Base-by-base conservation (phyloP, 2,329 filamentous ascomycete species). In the Clathrospora elynae region DNA sequence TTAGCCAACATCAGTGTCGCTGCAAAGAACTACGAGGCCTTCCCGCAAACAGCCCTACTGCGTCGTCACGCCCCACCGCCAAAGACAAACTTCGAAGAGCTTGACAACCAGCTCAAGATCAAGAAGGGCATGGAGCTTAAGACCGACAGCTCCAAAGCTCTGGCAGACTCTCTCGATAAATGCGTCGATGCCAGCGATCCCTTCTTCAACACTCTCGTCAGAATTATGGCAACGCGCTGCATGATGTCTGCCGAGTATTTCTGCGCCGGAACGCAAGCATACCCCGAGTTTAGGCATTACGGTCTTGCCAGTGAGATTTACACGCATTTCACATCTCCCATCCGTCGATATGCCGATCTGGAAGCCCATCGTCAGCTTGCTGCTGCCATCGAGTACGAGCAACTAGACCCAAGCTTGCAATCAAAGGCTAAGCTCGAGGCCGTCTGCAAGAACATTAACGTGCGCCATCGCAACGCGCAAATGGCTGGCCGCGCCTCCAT, bases 221-320 rank as follows among this genome's bases (percentile, higher is more conserved):
- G 93, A 67, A 96, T 99, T 73, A 88, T 99, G 76, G 93, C 93
- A 7, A 99, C 93, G 6, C 86, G 93, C 14, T 99, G 93, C 80
- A 99, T 99, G 93, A 96, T 96, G 79, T 93, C 90, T 39, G 93
- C 93, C 50, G 93, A 99, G 73, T 99, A 99, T 74, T 99, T 99
- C 73, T 93, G 88, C 73, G 88, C 92, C 0, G 93, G 93, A 47
- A 91, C 90, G 5, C 90, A 96, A 68, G 84, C 91, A 0, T 92
- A 93, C 68, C 87, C 90, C 0, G 93, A 97, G 68, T 99, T 96
- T 79, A 84, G 90, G 37, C 95, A 99, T 74, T 99, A 99, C 71
- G 93, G 93, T 57, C 84, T 99, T 23, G 95, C 95, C 0, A 90
- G 87, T 3, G 88, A 95, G 63, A 99, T 99, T 68, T 99, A 99